A percentile compares a stretch with the other conserved stretches of the same genome.
These are phyloP conservation scores for Anthracocystis walkeri DNA, from an alignment of 1,284 basidiomycete genomes.

Conservation along the genomic window DNA sequence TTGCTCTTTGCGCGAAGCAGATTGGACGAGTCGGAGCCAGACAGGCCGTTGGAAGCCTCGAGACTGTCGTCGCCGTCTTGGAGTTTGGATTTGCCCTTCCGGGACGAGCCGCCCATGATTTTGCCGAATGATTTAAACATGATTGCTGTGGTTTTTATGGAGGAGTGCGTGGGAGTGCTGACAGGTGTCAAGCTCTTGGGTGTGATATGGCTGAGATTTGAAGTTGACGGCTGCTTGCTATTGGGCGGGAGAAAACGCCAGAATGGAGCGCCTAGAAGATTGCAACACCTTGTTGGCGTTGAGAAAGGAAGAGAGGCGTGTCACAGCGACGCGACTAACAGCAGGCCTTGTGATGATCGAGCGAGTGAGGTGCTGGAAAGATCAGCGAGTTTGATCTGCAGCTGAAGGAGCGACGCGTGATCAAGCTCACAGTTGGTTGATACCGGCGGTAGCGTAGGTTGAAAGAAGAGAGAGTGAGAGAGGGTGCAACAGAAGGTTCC, in stretches of 20 bases:
- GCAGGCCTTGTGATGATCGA: neutral
- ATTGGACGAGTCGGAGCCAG: constrained; percentile 49
- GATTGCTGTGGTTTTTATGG: constrained; percentile 10
- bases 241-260: neutral
- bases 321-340: neutral
- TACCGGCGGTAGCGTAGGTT: constrained; percentile 12
- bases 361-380: neutral
- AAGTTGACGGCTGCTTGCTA: neutral
- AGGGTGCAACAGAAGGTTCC: constrained; percentile 9
- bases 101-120: constrained; percentile 65
- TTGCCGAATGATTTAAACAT: constrained; percentile 68
- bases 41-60: constrained; percentile 33
- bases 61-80: constrained; percentile 41
- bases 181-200: neutral
- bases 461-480: neutral
- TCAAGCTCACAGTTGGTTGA: neutral
- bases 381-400: neutral
- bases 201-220: neutral
- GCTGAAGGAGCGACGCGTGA: neutral
- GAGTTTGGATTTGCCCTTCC: constrained; percentile 61
- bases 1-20: constrained; percentile 39
- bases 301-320: neutral
- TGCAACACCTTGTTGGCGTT: neutral
- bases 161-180: neutral
- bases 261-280: neutral